Base-by-base conservation (phyloP, 2,329 filamentous ascomycete genomes). In the Sclerotinia sclerotiorum region DNA sequence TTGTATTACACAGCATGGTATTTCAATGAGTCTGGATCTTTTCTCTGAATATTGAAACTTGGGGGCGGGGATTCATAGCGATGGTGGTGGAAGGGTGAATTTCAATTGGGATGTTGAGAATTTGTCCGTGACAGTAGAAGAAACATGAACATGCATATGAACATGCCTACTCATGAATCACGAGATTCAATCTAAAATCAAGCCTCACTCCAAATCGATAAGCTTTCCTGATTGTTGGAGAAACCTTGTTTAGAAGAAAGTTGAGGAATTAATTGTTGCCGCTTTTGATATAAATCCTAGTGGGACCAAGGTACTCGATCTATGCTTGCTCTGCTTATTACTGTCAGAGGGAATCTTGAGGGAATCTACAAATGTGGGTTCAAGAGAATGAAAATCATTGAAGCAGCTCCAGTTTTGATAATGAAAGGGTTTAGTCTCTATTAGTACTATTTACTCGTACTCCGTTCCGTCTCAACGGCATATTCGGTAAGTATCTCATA, bases 391-490 rank as follows among this genome's bases (percentile, higher is more conserved):
- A 39, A 56, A 56, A 56, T 56, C 54, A 35, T 39, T 39, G 54
- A 56, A 56, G 54, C 54, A 56, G 54, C 32, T 56, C 54, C 54
- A 56, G n/a, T 39, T 42, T 42, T 57, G 21, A 57, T 57, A 57
- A 57, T 39, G 32, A n/a, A 42, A 13, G 55, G n/a, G 35, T 35
- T 35, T 35, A 32, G 35, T 35, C n/a, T n/a, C n/a, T n/a, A n/a
- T 8, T 10, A 6, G 35, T 35, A 35, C 35, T 35, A 10, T 35
- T 10, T 35, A 35, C 35, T 10, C 35, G 35, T 35, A 35, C 35
- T 32, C 32, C 32, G 29, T 5, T 32, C 32, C 5, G 5, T 5
- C 6, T 6, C 35, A 35, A 35, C n/a, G 55, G 35, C 42, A 57
- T 19, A 15, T 35, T 42, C 55, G 55, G 35, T 49, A 49, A 8